phyloP scores from a whole-genome alignment of 306 rosid species.

The Delonix regia region DNA sequence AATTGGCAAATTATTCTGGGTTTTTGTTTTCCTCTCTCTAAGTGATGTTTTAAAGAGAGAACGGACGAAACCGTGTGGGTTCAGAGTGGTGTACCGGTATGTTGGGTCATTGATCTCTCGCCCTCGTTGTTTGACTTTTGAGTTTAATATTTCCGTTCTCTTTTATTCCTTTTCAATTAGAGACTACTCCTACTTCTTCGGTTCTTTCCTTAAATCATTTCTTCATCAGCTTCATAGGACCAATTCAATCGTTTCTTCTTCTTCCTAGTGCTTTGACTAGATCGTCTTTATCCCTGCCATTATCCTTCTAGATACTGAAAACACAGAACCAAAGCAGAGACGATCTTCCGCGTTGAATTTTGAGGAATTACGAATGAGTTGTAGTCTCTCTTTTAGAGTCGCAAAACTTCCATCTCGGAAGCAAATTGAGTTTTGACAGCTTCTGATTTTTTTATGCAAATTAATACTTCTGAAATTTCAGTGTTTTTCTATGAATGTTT shows the following conservation, averaged over 20 bases:
- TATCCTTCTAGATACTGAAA: background rate
- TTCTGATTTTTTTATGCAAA: background rate
- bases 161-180: slow-evolving; percentile 1
- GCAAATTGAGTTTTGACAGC: slow-evolving; percentile 11
- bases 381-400: background rate
- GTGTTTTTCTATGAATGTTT: background rate
- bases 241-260: background rate
- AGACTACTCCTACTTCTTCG: background rate
- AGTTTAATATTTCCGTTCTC: slow-evolving; percentile 16
- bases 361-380: background rate
- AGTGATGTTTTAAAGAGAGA: background rate
- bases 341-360: background rate
- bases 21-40: background rate
- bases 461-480: background rate
- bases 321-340: background rate
- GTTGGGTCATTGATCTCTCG: slow-evolving; percentile 29
- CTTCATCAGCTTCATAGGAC: background rate
- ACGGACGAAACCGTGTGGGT: background rate
- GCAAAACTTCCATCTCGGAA: background rate
- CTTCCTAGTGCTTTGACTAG: background rate
- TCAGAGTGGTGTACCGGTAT: slow-evolving; percentile 8
- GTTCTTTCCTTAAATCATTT: background rate
- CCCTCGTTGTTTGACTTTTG: slow-evolving; percentile 49
- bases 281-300: background rate
- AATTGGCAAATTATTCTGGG: background rate